A percentile compares a stretch with the other conserved stretches of the same genome.
These are phyloP conservation scores for Lipomyces sp. DNA, from an alignment of 805 yeast genomes.

Conservation along the genomic window DNA sequence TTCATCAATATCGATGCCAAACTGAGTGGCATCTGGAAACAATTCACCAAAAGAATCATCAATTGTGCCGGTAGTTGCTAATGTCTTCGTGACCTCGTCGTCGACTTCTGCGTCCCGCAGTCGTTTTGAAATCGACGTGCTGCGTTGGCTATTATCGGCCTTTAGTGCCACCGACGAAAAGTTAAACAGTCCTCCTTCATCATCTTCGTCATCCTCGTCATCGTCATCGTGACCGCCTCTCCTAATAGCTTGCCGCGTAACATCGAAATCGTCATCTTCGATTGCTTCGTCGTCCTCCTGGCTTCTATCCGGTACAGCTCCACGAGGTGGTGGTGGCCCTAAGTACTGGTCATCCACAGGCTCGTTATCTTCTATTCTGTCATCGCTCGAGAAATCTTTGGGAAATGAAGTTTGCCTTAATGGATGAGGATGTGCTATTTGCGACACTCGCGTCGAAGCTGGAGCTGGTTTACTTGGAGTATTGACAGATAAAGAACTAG, in stretches of 20 bases:
- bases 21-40: conserved; percentile 22
- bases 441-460: not conserved
- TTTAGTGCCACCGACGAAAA: conserved; percentile 12
- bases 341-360: not conserved
- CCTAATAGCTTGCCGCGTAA: conserved; percentile 23
- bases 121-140: not conserved
- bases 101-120: not conserved
- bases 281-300: conserved; percentile 23
- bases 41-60: conserved; percentile 14
- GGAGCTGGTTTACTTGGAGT: not conserved
- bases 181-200: conserved; percentile 20
- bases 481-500: not conserved
- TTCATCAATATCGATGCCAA: conserved; percentile 15
- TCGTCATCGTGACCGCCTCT: conserved; percentile 23
- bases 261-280: conserved; percentile 39
- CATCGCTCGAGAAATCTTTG: conserved; percentile 19
- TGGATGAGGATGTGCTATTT: conserved; percentile 26
- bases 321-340: not conserved
- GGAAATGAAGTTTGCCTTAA: conserved; percentile 30
- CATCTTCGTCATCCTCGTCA: conserved; percentile 24
- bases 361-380: conserved; percentile 8
- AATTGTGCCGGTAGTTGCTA: not conserved
- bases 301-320: not conserved
- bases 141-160: not conserved
- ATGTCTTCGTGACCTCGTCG: not conserved